Evolutionary conservation across 1,284 basidiomycete genomes (phyloP), one percentile per base, ranked within the genome.

Genomic region (Meira miltonrushii): DNA sequence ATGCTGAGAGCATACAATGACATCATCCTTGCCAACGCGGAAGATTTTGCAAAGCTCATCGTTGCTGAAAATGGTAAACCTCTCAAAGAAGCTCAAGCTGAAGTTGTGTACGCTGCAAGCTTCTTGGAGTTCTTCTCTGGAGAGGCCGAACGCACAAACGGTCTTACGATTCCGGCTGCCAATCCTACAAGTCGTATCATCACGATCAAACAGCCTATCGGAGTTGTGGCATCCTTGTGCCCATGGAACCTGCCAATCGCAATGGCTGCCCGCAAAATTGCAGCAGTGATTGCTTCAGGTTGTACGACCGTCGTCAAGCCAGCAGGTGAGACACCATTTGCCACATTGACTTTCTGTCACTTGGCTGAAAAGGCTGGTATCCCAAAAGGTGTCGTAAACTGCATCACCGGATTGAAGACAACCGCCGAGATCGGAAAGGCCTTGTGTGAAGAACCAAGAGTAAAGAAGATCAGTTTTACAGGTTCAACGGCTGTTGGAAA

Each of bases 301-400:
- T 96, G 93, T 78, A 93, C 94, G 0, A 83, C 97, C 48, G 84
- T 98, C 64, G 82, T 97, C 68, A 98, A 98, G 78, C 94, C 94
- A 19, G 94, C 90, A 1, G 94, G 97, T 79, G 86, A 94, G 33
- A 92, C 95, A 75, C 93, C 94, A 19, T 92, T 92, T 62, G 93
- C 94, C 10, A 88, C 90, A 15, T 92, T 95, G 88, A 94, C 97
- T 65, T 91, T 97, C 67, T 90, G 92, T 40, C 92, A 96, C 79
- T 84, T 97, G 4, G 92, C 89, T 74, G 85, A 89, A 78, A 85
- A 85, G 61, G 91, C 92, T 80, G 89, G 81, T 58, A 57, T 76
- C 41, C 79, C 79, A 55, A 71, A 79, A 51, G 72, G 78, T 39
- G 75, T 80, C 11, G 62, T 80, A 37, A 71, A 65, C 54, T 76